These are phyloP conservation scores for Phaseolus coccineus DNA, from an alignment of 331 rosid species.

Conservation along the genomic window DNA sequence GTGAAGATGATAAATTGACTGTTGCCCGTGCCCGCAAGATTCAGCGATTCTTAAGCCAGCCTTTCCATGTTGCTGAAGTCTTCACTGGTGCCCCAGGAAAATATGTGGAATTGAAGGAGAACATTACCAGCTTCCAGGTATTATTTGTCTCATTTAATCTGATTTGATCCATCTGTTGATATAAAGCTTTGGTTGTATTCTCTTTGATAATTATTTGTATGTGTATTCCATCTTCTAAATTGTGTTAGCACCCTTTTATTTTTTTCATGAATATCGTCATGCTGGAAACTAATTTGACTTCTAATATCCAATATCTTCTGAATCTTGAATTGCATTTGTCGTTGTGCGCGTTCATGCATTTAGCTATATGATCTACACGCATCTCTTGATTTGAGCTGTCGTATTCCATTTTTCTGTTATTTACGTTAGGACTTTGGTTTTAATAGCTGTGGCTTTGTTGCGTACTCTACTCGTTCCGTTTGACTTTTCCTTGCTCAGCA, in stretches of 20 bases:
- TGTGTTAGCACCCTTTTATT: not conserved
- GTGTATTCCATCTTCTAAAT: not conserved
- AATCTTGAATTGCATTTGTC: not conserved
- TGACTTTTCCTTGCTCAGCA: not conserved
- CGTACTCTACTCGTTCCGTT: not conserved
- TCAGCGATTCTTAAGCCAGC: conserved; percentile 87
- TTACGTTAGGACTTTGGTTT: not conserved
- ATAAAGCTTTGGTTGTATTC: not conserved
- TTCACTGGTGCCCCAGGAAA: conserved; percentile 99
- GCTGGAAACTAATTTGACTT: not conserved
- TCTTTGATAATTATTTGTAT: not conserved
- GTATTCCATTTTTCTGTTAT: not conserved
- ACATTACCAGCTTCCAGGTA: conserved; percentile 92
- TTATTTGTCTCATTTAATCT: not conserved
- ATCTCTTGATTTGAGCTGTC: not conserved
- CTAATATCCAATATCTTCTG: not conserved
- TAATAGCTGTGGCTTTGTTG: not conserved
- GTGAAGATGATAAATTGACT: conserved; percentile 98
- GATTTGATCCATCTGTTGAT: not conserved
- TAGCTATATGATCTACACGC: not conserved
- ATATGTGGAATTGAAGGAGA: conserved; percentile 95
- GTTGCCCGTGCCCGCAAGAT: conserved; percentile 99
- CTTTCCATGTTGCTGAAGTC: conserved; percentile 99
- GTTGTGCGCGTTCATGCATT: not conserved
- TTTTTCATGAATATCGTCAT: not conserved